phyloP scores from a whole-genome alignment of 495 filamentous ascomycete genomes.

The Astrothelium subdiscretum region DNA sequence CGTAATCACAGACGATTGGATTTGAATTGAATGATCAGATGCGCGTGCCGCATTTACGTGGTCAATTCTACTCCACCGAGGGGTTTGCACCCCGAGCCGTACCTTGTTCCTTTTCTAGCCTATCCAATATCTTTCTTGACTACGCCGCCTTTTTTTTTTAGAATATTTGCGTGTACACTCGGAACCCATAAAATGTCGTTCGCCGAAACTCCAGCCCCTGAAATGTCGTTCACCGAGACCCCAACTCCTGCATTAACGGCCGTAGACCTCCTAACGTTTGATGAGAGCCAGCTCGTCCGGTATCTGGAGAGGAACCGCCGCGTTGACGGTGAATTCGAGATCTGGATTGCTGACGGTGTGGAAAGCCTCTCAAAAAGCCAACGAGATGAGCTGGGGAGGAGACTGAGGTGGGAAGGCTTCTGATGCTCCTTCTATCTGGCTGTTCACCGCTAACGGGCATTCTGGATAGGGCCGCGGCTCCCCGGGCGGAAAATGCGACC shows the following conservation, averaged over 20 bases:
- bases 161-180: neutral
- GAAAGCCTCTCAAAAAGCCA: neutral
- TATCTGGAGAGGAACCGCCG: neutral
- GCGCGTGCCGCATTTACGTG: too few species aligned
- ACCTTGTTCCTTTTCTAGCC: too few species aligned
- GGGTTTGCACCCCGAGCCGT: too few species aligned
- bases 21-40: too few species aligned
- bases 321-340: neutral
- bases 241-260: neutral
- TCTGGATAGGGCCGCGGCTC: neutral
- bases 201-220: too few species aligned
- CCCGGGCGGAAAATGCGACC: neutral
- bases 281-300: neutral
- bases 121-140: too few species aligned
- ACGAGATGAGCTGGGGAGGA: neutral
- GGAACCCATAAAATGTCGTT: neutral
- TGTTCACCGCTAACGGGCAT: neutral
- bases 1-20: too few species aligned
- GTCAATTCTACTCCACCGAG: too few species aligned
- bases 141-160: neutral
- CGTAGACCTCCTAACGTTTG: neutral
- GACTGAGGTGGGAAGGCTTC: too few species aligned
- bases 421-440: neutral
- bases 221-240: neutral
- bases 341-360: neutral